These are phyloP conservation scores for Fraxinus quadrangulata DNA, from an alignment of 257 asterid species.

Conservation along the genomic window DNA sequence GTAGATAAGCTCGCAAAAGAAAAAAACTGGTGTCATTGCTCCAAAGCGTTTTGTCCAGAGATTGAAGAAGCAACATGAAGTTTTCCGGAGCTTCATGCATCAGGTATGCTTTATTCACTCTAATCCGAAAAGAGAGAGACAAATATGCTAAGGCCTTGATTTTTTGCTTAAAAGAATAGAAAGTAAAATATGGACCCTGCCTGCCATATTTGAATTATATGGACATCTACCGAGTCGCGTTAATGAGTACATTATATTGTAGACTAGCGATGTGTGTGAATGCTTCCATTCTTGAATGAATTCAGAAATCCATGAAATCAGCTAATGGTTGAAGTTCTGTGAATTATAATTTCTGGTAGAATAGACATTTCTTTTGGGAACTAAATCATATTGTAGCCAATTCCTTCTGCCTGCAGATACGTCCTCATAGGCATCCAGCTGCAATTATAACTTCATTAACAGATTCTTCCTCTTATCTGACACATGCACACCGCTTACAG, in stretches of 20 bases:
- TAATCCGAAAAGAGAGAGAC: conserved; percentile 9
- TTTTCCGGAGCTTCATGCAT: conserved; percentile 93
- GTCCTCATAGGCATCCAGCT: neutral
- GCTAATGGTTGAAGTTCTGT: neutral
- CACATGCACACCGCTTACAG: neutral
- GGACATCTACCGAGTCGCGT: neutral
- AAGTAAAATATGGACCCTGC: neutral
- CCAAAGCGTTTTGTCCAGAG: conserved; percentile 94
- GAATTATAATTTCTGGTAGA: conserved; percentile 3
- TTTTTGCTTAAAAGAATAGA: conserved; percentile 5
- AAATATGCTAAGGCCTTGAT: neutral
- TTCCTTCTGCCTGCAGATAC: neutral
- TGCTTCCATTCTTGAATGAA: neutral
- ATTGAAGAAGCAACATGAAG: conserved; percentile 83
- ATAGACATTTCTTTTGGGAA: neutral
- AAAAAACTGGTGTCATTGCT: conserved; percentile 87
- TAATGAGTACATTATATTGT: neutral
- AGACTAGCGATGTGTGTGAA: neutral
- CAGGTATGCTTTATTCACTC: conserved; percentile 55
- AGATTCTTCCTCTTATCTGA: neutral
- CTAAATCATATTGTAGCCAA: neutral
- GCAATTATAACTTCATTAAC: neutral
- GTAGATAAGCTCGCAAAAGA: conserved; percentile 89
- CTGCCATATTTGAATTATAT: neutral
- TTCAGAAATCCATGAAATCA: neutral